Evolutionary conservation across 257 asterid species (phyloP).

Genomic region (Penstemon barbatus): DNA sequence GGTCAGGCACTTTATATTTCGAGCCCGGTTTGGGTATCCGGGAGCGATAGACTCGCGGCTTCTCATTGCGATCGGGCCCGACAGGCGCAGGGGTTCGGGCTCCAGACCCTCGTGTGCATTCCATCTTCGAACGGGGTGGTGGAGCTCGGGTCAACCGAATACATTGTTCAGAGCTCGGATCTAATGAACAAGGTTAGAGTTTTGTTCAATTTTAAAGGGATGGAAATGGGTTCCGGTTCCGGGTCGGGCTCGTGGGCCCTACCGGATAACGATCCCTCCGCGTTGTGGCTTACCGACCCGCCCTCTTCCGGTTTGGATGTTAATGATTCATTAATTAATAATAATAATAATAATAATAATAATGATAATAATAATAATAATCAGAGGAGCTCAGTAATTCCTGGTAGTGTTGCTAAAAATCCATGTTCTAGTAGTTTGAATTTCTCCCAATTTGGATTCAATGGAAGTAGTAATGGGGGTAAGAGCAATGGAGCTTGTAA

Average conservation of each 20-base stretch:
- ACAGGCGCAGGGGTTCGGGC: constrained; percentile 66
- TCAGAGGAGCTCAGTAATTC: constrained; percentile 27
- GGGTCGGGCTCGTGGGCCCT: constrained; percentile 57
- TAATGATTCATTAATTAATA: constrained; percentile 35
- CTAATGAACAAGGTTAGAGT: constrained; percentile 71
- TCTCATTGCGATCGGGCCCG: constrained; percentile 73
- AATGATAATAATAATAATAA: not conserved
- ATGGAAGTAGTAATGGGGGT: constrained; percentile 37
- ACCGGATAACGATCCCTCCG: constrained; percentile 60
- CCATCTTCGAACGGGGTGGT: constrained; percentile 82
- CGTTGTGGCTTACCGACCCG: constrained; percentile 71
- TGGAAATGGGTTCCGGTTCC: constrained; percentile 45
- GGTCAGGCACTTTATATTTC: constrained; percentile 72
- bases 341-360: not conserved
- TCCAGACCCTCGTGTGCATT: constrained; percentile 71
- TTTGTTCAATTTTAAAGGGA: constrained; percentile 59
- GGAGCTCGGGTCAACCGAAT: constrained; percentile 80
- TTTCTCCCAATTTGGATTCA: constrained; percentile 50
- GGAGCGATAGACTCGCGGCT: constrained; percentile 47
- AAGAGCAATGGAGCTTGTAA: constrained; percentile 38
- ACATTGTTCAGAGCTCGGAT: constrained; percentile 67
- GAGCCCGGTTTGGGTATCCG: constrained; percentile 73
- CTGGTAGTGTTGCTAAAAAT: constrained; percentile 31
- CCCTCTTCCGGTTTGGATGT: constrained; percentile 33
- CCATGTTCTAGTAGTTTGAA: constrained; percentile 46